A percentile compares a stretch with the other conserved stretches of the same genome.
phyloP scores from a whole-genome alignment of 2,329 filamentous ascomycete genomes.

The Dothideomycetidae sp. region DNA sequence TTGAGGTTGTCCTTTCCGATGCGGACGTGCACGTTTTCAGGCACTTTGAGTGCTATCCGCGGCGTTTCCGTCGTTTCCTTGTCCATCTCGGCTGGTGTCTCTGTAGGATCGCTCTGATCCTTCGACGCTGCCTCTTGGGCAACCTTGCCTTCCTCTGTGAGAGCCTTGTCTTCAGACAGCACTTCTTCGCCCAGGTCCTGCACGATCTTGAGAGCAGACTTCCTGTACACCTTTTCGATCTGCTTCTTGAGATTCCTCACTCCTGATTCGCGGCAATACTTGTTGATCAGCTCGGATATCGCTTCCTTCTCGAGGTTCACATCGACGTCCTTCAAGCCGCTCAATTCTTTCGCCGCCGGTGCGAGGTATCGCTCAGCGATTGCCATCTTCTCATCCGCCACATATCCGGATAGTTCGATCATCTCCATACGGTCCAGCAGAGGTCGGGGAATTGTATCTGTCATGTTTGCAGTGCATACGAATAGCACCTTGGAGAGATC shows the following conservation, averaged over 20 bases:
- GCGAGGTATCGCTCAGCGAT: conserved; percentile 89
- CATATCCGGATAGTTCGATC: conserved; percentile 90
- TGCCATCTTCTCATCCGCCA: conserved; percentile 96
- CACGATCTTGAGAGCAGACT: conserved; percentile 93
- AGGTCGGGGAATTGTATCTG: conserved; percentile 88
- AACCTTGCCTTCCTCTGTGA: conserved; percentile 74
- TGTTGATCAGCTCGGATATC: conserved; percentile 94
- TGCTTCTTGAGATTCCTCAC: conserved; percentile 98
- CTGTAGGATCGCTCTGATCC: conserved; percentile 47
- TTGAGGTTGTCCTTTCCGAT: conserved; percentile 85
- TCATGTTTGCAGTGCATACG: conserved; percentile 98
- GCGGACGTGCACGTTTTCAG: conserved; percentile 69
- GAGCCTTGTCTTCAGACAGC: conserved; percentile 62
- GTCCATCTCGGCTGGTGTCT: conserved; percentile 37
- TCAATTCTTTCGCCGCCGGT: conserved; percentile 85
- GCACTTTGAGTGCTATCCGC: conserved; percentile 65
- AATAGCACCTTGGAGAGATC: conserved; percentile 96
- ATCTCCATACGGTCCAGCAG: conserved; percentile 95
- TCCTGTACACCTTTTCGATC: conserved; percentile 97
- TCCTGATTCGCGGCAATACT: conserved; percentile 92
- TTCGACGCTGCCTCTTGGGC: conserved; percentile 58
- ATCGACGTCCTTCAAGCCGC: conserved; percentile 77
- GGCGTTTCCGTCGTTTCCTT: conserved; percentile 51
- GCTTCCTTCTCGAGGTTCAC: conserved; percentile 77
- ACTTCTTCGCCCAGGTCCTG: conserved; percentile 80